phyloP scores from a whole-genome alignment of 352 stramenopile species.

The Globisporangium splendens region DNA sequence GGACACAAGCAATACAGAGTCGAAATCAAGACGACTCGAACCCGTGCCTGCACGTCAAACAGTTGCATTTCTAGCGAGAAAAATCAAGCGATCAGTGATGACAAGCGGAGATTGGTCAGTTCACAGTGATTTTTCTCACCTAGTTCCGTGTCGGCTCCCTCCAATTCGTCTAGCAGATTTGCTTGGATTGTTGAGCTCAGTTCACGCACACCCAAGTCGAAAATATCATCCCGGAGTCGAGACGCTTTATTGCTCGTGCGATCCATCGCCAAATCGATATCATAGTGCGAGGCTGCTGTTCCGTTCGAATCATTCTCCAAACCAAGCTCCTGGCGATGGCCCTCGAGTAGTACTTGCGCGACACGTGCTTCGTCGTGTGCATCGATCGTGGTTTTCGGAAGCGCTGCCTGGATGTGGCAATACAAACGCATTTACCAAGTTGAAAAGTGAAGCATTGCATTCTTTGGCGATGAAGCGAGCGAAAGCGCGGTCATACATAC shows the following conservation, averaged over 20 bases:
- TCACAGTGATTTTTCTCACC: slow-evolving; percentile 14
- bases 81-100: background rate
- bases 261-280: background rate
- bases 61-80: slow-evolving; percentile 32
- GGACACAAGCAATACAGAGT: background rate
- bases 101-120: background rate
- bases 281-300: slow-evolving; percentile 14
- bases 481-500: background rate
- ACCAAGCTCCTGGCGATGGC: background rate
- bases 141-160: slow-evolving; percentile 29
- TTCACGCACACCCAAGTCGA: slow-evolving; percentile 53
- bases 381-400: slow-evolving; percentile 7
- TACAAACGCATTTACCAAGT: background rate
- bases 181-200: slow-evolving; percentile 26
- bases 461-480: too few relatives aligned
- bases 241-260: slow-evolving; percentile 7
- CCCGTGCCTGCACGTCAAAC: slow-evolving; percentile 38
- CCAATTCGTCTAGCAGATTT: slow-evolving; percentile 31
- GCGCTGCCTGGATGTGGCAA: background rate
- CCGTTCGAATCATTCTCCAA: slow-evolving; percentile 1
- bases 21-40: background rate
- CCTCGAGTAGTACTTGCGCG: slow-evolving; percentile 11
- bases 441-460: background rate
- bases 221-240: slow-evolving; percentile 40
- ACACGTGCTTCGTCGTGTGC: slow-evolving; percentile 6